phyloP scores from a whole-genome alignment of 2,329 filamentous ascomycete genomes.

The Cryphonectria nitschkei region DNA sequence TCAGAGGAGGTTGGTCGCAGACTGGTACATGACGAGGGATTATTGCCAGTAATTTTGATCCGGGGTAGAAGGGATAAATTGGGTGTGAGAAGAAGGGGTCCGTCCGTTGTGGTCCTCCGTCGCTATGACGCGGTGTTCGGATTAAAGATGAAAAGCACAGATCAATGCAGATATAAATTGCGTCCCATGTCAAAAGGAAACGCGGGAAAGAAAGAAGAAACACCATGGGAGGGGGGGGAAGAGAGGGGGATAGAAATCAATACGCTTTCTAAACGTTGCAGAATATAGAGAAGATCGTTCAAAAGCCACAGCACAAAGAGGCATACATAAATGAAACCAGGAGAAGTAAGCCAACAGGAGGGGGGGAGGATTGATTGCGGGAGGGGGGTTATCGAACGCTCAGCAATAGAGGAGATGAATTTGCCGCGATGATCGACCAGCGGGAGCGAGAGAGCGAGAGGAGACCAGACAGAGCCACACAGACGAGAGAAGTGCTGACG shows the following conservation, averaged over 20 bases:
- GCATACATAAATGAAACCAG: constrained; percentile 11
- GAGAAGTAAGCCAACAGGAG: neutral
- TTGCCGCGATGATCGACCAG: neutral
- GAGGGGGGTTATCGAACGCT: constrained; percentile 4
- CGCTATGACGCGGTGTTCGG: constrained; percentile 10
- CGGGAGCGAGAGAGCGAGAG: neutral
- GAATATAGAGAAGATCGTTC: neutral
- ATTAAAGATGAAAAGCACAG: neutral
- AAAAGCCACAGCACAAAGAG: neutral
- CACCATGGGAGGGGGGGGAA: too few relatives aligned
- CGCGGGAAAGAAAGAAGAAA: neutral
- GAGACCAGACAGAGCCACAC: neutral
- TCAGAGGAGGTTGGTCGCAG: constrained; percentile 23
- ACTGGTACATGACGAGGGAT: constrained; percentile 23
- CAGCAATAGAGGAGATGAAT: neutral
- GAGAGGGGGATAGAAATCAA: neutral
- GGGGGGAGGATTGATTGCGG: constrained; percentile 5
- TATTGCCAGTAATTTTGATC: constrained; percentile 23
- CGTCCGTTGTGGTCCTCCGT: constrained; percentile 4
- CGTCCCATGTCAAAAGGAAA: neutral
- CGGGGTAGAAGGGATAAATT: neutral
- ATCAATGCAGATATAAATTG: constrained; percentile 2
- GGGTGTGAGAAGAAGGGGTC: constrained; percentile 1
- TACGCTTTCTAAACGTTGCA: neutral
- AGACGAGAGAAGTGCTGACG: constrained; percentile 6